Evolutionary conservation across 441 rosid genomes (phyloP).

Genomic region (Brassica balearica): DNA sequence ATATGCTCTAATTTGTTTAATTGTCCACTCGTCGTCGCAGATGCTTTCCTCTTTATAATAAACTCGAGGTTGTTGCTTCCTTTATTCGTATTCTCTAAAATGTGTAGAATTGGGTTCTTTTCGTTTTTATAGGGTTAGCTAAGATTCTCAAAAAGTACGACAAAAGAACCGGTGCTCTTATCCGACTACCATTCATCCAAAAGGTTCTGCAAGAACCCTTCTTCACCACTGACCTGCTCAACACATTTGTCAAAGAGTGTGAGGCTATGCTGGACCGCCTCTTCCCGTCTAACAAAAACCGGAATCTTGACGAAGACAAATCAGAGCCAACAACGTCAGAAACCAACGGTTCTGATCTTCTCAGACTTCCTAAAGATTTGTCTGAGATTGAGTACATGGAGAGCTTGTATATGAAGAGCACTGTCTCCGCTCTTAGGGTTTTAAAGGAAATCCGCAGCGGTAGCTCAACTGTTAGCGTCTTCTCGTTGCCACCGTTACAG

Average conservation of each 20-base stretch:
- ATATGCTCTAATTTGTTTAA: slow-evolving; percentile 37
- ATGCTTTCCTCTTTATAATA: slow-evolving; percentile 12
- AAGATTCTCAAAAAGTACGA: slow-evolving; percentile 90
- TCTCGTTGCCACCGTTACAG: slow-evolving; percentile 85
- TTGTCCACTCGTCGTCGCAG: slow-evolving; percentile 20
- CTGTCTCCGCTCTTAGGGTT: slow-evolving; percentile 70
- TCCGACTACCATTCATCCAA: slow-evolving; percentile 78
- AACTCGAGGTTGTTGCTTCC: slow-evolving; percentile 19
- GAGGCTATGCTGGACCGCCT: slow-evolving; percentile 72
- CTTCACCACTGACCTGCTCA: slow-evolving; percentile 78
- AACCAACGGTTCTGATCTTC: slow-evolving; percentile 30
- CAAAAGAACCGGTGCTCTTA: slow-evolving; percentile 80
- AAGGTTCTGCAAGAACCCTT: slow-evolving; percentile 83
- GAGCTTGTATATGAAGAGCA: slow-evolving; percentile 74
- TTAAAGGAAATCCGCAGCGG: slow-evolving; percentile 79
- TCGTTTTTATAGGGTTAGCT: slow-evolving; percentile 65
- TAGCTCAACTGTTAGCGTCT: slow-evolving; percentile 84
- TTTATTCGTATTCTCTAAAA: slow-evolving; percentile 32
- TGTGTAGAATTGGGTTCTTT: slow-evolving; percentile 12
- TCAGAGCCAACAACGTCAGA: slow-evolving; percentile 48
- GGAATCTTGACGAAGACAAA: slow-evolving; percentile 31
- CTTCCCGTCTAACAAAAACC: slow-evolving; percentile 46
- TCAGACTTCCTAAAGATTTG: slow-evolving; percentile 57
- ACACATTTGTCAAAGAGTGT: slow-evolving; percentile 75
- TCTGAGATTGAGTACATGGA: slow-evolving; percentile 64